Conservation (phyloP, 2,329 filamentous ascomycete genomes). For the Penicillium polonicum region DNA sequence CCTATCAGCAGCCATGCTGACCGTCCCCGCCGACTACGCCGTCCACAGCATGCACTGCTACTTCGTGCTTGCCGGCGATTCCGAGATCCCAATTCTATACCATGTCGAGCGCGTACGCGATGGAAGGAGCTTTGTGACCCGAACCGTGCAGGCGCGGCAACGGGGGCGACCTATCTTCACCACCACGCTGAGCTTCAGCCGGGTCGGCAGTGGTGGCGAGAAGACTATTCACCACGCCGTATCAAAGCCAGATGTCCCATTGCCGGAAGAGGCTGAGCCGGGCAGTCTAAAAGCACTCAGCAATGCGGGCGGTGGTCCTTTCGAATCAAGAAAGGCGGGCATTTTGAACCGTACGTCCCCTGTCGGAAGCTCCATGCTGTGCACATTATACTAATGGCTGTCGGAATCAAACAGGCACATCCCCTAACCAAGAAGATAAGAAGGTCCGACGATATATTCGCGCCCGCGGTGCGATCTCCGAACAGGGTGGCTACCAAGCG, state of each 20-base stretch:
- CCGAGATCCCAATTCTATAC: slow-evolving; percentile 83
- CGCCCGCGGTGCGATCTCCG: slow-evolving; percentile 65
- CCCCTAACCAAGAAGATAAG: slow-evolving; percentile 61
- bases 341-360: slow-evolving; percentile 53
- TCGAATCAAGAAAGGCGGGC: slow-evolving; percentile 57
- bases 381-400: not conserved
- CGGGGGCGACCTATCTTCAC: slow-evolving; percentile 89
- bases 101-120: slow-evolving; percentile 93
- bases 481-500: slow-evolving; percentile 70
- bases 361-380: not conserved
- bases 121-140: slow-evolving; percentile 82
- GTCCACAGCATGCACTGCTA: slow-evolving; percentile 99
- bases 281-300: slow-evolving; percentile 32
- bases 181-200: slow-evolving; percentile 85
- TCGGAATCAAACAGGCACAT: slow-evolving; percentile 38
- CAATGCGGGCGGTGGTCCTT: slow-evolving; percentile 50
- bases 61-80: slow-evolving; percentile 88
- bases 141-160: slow-evolving; percentile 94
- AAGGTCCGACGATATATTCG: slow-evolving; percentile 59
- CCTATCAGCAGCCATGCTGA: slow-evolving; percentile 82
- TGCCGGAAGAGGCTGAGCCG: slow-evolving; percentile 36
- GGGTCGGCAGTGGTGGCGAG: slow-evolving; percentile 55
- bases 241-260: slow-evolving; percentile 55
- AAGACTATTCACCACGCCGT: slow-evolving; percentile 64
- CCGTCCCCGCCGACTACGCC: slow-evolving; percentile 74